Conservation (phyloP, 345 rosid genomes). For the Euclidium syriacum region DNA sequence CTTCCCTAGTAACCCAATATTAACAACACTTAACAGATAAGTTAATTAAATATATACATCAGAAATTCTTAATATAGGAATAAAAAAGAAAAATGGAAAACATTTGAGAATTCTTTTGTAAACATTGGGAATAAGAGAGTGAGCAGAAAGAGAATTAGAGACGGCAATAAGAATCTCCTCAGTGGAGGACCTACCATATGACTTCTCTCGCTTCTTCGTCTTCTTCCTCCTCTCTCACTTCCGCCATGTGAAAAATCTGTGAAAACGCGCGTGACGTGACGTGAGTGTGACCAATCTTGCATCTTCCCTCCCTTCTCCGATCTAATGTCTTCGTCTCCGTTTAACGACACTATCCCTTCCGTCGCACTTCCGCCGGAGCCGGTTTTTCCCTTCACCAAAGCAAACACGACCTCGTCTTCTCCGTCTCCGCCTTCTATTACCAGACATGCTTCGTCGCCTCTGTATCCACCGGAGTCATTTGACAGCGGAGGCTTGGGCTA, state of each 20-base stretch:
- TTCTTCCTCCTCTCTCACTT: slow-evolving; percentile 1
- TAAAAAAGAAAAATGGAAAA: neutral
- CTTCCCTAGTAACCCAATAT: no score
- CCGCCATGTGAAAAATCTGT: slow-evolving; percentile 8
- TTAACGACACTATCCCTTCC: slow-evolving; percentile 16
- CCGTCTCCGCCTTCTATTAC: neutral
- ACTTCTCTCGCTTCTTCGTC: neutral
- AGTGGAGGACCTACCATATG: slow-evolving; percentile 7
- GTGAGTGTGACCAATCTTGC: slow-evolving; percentile 10
- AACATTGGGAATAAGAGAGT: no score
- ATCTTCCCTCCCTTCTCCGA: neutral
- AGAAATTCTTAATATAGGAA: neutral
- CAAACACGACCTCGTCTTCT: neutral
- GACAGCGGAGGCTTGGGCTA: neutral
- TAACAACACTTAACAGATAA: no score
- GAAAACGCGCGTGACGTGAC: neutral
- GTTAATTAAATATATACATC: no score
- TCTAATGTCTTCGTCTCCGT: slow-evolving; percentile 15
- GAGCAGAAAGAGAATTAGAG: neutral
- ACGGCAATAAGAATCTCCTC: neutral
- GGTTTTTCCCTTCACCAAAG: neutral
- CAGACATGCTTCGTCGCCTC: neutral
- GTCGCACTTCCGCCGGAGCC: slow-evolving; percentile 6
- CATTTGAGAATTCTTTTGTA: no score
- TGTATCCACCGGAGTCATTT: neutral